These are phyloP conservation scores for Dacryopinax primogenitus DNA, from an alignment of 768 basidiomycete species.

Conservation along the genomic window DNA sequence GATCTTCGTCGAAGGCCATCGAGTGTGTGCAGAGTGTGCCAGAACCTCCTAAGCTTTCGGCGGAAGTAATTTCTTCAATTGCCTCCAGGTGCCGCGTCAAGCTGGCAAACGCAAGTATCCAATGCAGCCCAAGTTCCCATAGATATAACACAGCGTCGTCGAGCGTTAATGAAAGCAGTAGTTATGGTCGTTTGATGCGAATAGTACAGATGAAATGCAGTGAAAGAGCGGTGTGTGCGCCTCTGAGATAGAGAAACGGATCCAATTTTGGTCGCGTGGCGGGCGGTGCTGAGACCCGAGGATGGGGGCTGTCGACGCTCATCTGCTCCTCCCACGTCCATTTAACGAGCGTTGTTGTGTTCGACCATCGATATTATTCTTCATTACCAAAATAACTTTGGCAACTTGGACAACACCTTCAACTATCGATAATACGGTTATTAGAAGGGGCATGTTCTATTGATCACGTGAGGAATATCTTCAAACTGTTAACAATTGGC, in stretches of 20 bases:
- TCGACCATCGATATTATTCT: background rate
- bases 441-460: background rate
- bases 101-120: background rate
- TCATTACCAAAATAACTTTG: background rate
- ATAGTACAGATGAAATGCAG: background rate
- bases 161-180: background rate
- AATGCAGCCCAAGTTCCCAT: background rate
- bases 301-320: constrained; percentile 8
- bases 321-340: constrained; percentile 7
- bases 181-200: background rate
- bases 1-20: background rate
- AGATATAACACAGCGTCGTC: background rate
- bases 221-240: background rate
- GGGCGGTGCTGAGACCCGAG: constrained; percentile 5
- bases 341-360: background rate
- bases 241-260: background rate
- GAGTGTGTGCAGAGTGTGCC: background rate
- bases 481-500: background rate
- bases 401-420: background rate
- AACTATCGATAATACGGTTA: background rate
- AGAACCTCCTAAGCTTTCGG: background rate
- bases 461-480: background rate
- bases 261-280: background rate
- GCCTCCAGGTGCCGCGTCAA: background rate
- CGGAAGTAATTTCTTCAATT: constrained; percentile 3